Percentiles rank a stretch among this genome's conserved stretches.
Evolutionary conservation across 73 alveolate species (phyloP).

Genomic region (Symbiodinium pilosum): DNA sequence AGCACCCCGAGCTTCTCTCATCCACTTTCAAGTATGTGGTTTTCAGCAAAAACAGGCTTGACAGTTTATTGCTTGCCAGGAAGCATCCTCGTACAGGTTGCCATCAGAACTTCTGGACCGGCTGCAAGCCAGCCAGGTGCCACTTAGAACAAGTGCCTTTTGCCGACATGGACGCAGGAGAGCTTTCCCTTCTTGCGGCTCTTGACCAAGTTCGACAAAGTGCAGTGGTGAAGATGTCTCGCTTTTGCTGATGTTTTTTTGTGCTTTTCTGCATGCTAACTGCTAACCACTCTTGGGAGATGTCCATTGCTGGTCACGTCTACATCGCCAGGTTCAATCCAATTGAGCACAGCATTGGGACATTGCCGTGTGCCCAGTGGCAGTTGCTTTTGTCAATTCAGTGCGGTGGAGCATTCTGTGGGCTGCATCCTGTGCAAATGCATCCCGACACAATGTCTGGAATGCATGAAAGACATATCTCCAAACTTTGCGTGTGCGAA

Average conservation of each 20-base stretch:
- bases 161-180: constrained; percentile 17
- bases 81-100: constrained; percentile 56
- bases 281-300: too few relatives aligned
- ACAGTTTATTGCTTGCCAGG: background rate
- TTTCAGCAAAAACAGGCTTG: too few relatives aligned
- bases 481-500: too few relatives aligned
- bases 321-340: background rate
- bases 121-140: too few relatives aligned
- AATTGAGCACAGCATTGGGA: background rate
- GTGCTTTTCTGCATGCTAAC: too few relatives aligned
- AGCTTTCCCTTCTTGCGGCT: constrained; percentile 76
- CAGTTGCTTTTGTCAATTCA: too few relatives aligned
- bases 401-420: too few relatives aligned
- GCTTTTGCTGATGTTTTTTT: background rate
- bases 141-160: background rate
- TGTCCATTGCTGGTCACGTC: too few relatives aligned
- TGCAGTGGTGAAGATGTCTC: background rate
- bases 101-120: constrained; percentile 53
- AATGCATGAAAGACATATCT: too few relatives aligned
- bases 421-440: too few relatives aligned
- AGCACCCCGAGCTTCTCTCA: background rate
- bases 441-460: too few relatives aligned
- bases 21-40: background rate
- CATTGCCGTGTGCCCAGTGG: background rate
- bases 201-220: constrained; percentile 42